A percentile compares a stretch with the other conserved stretches of the same genome.
phyloP scores from a whole-genome alignment of 2,329 filamentous ascomycete genomes.

The Fusarium succisae region DNA sequence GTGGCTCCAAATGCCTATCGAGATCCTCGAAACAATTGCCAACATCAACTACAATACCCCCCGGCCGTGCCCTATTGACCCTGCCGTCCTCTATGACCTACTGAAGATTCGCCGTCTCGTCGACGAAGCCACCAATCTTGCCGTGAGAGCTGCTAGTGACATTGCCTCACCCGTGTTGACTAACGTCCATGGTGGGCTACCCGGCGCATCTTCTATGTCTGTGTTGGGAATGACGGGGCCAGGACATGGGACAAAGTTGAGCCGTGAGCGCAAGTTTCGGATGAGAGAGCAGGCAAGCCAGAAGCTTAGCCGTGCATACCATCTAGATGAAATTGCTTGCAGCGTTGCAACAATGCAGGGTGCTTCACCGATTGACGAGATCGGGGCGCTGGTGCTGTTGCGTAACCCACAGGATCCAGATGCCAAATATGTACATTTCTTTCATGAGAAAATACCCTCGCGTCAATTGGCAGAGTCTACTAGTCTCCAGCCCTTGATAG shows the following conservation, averaged over 20 bases:
- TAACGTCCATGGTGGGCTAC: constrained; percentile 58
- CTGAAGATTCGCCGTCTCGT: constrained; percentile 83
- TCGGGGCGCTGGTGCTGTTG: constrained; percentile 77
- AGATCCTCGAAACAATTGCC: constrained; percentile 81
- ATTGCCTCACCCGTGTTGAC: constrained; percentile 72
- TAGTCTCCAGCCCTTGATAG: constrained; percentile 70
- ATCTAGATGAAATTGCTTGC: constrained; percentile 82
- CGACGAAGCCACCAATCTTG: constrained; percentile 81
- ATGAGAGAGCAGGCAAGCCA: constrained; percentile 84
- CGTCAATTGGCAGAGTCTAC: constrained; percentile 78
- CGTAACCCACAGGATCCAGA: constrained; percentile 74
- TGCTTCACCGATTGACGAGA: constrained; percentile 78
- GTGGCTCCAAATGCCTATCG: constrained; percentile 82
- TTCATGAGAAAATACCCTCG: constrained; percentile 88
- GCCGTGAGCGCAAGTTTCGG: constrained; percentile 78
- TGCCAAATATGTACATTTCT: constrained; percentile 90
- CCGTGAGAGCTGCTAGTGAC: constrained; percentile 80
- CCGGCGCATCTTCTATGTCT: constrained; percentile 30
- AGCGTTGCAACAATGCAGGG: constrained; percentile 87
- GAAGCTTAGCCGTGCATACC: constrained; percentile 80
- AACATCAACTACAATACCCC: constrained; percentile 82
- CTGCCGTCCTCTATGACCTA: constrained; percentile 83
- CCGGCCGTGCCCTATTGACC: constrained; percentile 79
- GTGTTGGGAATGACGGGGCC: constrained; percentile 52
- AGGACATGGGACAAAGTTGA: constrained; percentile 72